These are phyloP conservation scores for Straminergon stramineum DNA, from an alignment of 225 moss, liverwort and hornwort genomes.

Conservation along the genomic window DNA sequence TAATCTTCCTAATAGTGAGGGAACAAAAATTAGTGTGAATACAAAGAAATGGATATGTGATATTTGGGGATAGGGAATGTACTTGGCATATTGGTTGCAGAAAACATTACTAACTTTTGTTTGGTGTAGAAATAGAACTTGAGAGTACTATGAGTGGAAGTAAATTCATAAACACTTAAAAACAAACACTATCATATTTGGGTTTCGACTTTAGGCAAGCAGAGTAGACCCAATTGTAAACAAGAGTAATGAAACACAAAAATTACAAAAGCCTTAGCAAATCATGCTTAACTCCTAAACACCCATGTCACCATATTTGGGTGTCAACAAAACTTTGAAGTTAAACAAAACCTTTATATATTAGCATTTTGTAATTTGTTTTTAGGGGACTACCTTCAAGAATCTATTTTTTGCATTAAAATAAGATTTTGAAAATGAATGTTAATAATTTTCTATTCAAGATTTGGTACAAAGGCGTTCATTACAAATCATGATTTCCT, in stretches of 20 bases:
- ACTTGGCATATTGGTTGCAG: rapidly evolving
- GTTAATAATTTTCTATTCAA: background rate
- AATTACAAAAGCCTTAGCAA: background rate
- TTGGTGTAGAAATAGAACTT: background rate
- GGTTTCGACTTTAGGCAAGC: background rate
- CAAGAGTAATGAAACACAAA: background rate
- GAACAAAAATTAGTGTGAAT: background rate
- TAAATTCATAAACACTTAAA: background rate
- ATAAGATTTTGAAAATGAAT: background rate
- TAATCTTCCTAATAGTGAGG: background rate
- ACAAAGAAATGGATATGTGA: background rate
- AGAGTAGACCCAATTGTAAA: background rate
- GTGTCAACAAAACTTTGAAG: background rate
- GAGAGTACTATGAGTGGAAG: background rate
- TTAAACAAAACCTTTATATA: background rate
- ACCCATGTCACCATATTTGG: background rate
- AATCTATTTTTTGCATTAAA: background rate
- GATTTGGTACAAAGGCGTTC: background rate
- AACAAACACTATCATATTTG: background rate
- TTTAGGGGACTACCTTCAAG: background rate
- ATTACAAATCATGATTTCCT: background rate
- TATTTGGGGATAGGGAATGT: background rate
- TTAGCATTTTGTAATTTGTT: background rate
- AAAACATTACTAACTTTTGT: background rate
- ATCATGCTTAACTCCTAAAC: background rate